Conservation (phyloP, 2,329 filamentous ascomycete genomes). For the Cordyceps fumosorosea region DNA sequence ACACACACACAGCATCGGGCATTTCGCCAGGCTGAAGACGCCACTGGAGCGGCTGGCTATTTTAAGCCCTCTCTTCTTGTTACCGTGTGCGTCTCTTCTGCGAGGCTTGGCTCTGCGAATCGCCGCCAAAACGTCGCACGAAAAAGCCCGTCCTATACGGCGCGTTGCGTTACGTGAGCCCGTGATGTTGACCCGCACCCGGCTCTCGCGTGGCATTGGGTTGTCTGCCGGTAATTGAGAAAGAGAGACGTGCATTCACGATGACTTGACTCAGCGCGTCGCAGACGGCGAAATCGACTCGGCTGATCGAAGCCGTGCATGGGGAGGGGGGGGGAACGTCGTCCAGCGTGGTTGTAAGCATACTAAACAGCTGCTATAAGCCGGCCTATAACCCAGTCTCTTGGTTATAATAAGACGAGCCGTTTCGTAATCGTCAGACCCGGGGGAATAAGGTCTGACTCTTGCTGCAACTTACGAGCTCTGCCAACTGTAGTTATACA, state of each 20-base stretch:
- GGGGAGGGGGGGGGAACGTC: not conserved
- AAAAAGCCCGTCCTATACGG: not conserved
- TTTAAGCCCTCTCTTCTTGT: not conserved
- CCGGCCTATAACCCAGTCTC: no score
- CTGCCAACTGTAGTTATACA: no score
- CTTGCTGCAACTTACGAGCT: not conserved
- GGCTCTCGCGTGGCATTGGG: not conserved
- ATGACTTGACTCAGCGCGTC: not conserved
- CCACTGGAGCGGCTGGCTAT: not conserved
- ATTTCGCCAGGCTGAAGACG: not conserved
- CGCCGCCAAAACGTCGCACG: not conserved
- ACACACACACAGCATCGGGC: not conserved
- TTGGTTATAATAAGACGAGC: no score
- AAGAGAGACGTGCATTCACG: not conserved
- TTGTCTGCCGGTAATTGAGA: not conserved
- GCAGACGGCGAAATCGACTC: not conserved
- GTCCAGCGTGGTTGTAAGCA: not conserved
- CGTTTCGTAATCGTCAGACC: not conserved
- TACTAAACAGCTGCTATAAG: not conserved
- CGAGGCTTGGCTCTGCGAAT: not conserved
- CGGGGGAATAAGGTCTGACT: no score
- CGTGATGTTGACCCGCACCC: not conserved
- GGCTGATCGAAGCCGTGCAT: conserved; percentile 1
- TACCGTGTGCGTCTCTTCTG: not conserved
- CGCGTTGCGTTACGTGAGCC: not conserved